phyloP scores from a whole-genome alignment of 345 rosid species.

The Eutrema yunnanense region DNA sequence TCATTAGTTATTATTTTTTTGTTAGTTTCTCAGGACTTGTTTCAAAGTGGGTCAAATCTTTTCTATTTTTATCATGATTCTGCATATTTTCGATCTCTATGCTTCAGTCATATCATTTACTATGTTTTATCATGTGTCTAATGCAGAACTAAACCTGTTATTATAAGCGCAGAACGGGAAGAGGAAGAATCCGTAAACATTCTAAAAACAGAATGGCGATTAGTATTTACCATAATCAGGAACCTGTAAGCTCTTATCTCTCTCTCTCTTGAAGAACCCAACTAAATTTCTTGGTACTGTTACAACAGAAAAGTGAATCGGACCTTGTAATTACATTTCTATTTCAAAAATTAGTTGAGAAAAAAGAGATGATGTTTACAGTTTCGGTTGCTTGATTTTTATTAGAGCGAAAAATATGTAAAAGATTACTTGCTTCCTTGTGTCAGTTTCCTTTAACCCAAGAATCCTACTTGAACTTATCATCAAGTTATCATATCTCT shows the following conservation, averaged over 20 bases:
- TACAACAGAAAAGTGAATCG: background rate
- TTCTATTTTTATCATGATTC: background rate
- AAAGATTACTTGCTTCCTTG: slow-evolving; percentile 61
- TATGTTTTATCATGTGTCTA: slow-evolving; percentile 1
- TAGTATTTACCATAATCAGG: background rate
- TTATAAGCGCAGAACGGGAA: background rate
- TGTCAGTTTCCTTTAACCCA: slow-evolving; percentile 37
- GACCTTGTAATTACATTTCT: background rate
- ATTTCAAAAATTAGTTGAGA: background rate
- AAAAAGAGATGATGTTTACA: slow-evolving; percentile 2
- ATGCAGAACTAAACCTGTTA: slow-evolving; percentile 13
- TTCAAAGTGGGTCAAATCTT: background rate
- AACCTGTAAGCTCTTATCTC: slow-evolving; percentile 10
- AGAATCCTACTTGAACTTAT: slow-evolving; percentile 65
- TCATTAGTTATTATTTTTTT: background rate
- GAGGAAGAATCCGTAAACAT: background rate
- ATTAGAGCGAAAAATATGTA: background rate
- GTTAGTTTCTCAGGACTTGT: background rate
- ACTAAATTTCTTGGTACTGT: background rate
- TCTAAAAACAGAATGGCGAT: background rate
- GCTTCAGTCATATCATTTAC: slow-evolving; percentile 3
- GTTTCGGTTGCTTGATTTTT: background rate
- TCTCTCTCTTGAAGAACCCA: background rate
- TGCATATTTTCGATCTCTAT: background rate
- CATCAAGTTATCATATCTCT: slow-evolving; percentile 47